Base-by-base conservation (phyloP, 2,329 filamentous ascomycete genomes). In the Claviceps purpurea region DNA sequence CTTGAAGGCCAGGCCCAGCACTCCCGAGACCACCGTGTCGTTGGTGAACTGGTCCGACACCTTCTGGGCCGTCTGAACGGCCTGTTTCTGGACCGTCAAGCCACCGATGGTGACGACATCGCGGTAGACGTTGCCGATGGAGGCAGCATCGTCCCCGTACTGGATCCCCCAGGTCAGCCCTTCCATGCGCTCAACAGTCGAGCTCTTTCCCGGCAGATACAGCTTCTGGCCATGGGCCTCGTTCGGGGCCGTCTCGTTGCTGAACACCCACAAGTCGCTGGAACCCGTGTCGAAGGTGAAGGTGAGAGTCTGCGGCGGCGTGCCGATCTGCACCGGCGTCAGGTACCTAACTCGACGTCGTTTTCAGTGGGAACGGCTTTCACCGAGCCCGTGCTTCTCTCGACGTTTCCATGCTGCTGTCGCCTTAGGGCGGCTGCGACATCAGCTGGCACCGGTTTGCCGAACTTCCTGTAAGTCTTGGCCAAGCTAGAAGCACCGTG, bases 1-100 rank as follows among this genome's bases (percentile, higher is more conserved):
- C 55, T 65, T 65, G 51, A 74, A 73, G 3, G 64, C 71, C 6
- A 75, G 63, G 5, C 73, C 73, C 14, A 75, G 57, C 14, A 75
- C 61, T 5, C 72, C 72, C 61, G 56, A 66, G 60, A 1, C 16
- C 34, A 60, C 54, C 42, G 72, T 65, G 79, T 70, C 65, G 24
- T 60, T 56, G 22, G 65, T 67, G 59, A 75, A 73, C 18, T 18
- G 18, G 43, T 65, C 34, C 8, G 70, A 73, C 37, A 74, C 70
- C 14, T 65, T 58, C 20, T 58, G 59, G n/a, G 73, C 72, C 16
- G 65, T 62, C 59, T 74, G 70, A 41, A 75, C 68, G 13, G 72
- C 70, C 59, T 74, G 70, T 5, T 57, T 60, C 34, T 60, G 52
- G 11, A 73, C 68, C 18, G 61, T 66, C 40, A 74, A 58, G 34